Conservation (phyloP, 768 basidiomycete genomes). For the Plicaturopsis crispa region DNA sequence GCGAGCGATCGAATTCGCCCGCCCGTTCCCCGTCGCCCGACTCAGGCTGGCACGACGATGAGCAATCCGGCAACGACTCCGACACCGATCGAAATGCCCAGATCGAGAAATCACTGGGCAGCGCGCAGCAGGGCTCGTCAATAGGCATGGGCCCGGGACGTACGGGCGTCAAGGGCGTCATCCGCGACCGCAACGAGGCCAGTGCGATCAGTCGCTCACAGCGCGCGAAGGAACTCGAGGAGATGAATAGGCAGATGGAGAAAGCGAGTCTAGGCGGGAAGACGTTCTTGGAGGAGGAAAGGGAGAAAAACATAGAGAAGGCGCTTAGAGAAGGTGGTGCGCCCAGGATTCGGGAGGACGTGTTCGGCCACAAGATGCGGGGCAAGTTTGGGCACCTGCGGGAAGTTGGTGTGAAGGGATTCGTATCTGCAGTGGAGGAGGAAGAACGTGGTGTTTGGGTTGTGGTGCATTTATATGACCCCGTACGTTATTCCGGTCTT, state of each 20-base stretch:
- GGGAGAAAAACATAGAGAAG: slow-evolving; percentile 40
- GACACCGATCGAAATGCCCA: slow-evolving; percentile 38
- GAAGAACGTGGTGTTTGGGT: slow-evolving; percentile 71
- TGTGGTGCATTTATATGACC: slow-evolving; percentile 79
- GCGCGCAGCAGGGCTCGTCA: slow-evolving; percentile 34
- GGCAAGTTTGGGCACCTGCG: slow-evolving; percentile 72
- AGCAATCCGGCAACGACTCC: slow-evolving; percentile 29
- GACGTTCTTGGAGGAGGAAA: slow-evolving; percentile 74
- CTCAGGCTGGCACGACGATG: slow-evolving; percentile 49
- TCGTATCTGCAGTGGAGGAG: slow-evolving; percentile 65
- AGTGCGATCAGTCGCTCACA: slow-evolving; percentile 44
- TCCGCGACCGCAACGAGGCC: slow-evolving; percentile 74
- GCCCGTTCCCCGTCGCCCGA: slow-evolving; percentile 55
- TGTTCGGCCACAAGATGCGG: slow-evolving; percentile 40
- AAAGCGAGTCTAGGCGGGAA: slow-evolving; percentile 56
- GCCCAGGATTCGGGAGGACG: slow-evolving; percentile 24
- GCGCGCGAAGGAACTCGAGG: slow-evolving; percentile 43
- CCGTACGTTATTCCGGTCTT: slow-evolving; percentile 38
- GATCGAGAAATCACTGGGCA: slow-evolving; percentile 11
- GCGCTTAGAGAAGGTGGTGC: slow-evolving; percentile 29
- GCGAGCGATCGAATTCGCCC: slow-evolving; percentile 53
- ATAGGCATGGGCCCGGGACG: slow-evolving; percentile 84
- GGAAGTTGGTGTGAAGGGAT: slow-evolving; percentile 71
- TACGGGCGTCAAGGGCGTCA: slow-evolving; percentile 86
- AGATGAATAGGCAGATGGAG: slow-evolving; percentile 52